A percentile compares a stretch with the other conserved stretches of the same genome.
Evolutionary conservation across 441 rosid species (phyloP).

Genomic region (Eugenia klotzschiana): DNA sequence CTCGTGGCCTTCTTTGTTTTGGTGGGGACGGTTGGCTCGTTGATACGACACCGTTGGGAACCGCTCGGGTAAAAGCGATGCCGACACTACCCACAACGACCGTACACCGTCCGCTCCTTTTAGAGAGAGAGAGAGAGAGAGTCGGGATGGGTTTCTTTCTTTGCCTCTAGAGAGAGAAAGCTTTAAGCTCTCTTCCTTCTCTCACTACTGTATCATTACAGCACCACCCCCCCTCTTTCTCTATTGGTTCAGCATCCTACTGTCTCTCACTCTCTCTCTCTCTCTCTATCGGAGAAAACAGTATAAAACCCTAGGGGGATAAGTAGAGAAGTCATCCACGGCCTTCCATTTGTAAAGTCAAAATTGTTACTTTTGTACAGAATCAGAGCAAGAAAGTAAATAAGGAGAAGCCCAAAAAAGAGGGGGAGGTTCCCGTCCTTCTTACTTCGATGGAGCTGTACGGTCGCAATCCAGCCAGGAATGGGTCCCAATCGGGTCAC

Average conservation of each 20-base stretch:
- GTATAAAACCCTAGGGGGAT: not conserved
- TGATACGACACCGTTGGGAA: not conserved
- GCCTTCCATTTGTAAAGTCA: not conserved
- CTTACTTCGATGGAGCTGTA: slow-evolving; percentile 44
- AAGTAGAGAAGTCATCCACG: not conserved
- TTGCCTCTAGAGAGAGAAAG: slow-evolving; percentile 9
- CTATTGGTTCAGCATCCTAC: not conserved
- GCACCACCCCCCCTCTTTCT: slow-evolving; percentile 1
- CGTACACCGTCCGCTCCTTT: slow-evolving; percentile 12
- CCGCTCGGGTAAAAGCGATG: not conserved
- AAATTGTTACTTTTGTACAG: not conserved
- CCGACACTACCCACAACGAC: slow-evolving; percentile 8
- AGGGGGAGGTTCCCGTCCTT: not conserved
- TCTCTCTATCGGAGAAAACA: not conserved
- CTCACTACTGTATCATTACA: slow-evolving; percentile 1
- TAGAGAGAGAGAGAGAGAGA: not conserved
- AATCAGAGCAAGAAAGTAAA: not conserved
- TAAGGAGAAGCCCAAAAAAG: not conserved
- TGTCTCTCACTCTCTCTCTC: not conserved
- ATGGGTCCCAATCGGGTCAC: slow-evolving; percentile 42
- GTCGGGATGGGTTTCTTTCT: slow-evolving; percentile 3
- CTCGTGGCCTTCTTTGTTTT: not conserved
- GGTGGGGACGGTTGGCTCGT: not conserved
- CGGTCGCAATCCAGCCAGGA: slow-evolving; percentile 36
- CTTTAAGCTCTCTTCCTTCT: slow-evolving; percentile 4